These are phyloP conservation scores for Calonectria naviculata DNA, from an alignment of 2,329 filamentous ascomycete species.

Conservation along the genomic window DNA sequence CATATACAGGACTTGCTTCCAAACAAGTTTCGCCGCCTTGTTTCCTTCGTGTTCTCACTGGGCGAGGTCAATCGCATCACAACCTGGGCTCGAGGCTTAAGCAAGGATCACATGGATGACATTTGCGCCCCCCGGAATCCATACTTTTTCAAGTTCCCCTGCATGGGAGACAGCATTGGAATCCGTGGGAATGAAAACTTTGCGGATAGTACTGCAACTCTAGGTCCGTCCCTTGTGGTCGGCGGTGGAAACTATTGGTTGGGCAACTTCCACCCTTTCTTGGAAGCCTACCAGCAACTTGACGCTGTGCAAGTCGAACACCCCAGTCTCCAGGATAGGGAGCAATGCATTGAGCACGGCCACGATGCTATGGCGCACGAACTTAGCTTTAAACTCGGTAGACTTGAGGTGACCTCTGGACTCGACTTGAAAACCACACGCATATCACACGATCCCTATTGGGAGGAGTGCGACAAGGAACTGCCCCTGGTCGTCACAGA, in stretches of 20 bases:
- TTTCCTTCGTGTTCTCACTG: constrained; percentile 52
- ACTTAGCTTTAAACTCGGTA: constrained; percentile 47
- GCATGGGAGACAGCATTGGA: constrained; percentile 60
- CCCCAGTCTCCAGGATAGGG: constrained; percentile 54
- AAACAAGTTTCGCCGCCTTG: constrained; percentile 39
- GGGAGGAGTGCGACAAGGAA: constrained; percentile 54
- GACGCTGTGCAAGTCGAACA: constrained; percentile 49
- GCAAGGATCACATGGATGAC: constrained; percentile 51
- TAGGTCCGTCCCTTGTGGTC: constrained; percentile 53
- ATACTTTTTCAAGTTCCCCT: constrained; percentile 53
- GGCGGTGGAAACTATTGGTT: constrained; percentile 54
- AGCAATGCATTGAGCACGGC: constrained; percentile 45
- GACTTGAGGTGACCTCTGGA: constrained; percentile 53
- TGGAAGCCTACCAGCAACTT: constrained; percentile 46
- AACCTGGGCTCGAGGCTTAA: constrained; percentile 55
- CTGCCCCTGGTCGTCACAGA: constrained; percentile 56
- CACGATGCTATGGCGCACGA: constrained; percentile 50
- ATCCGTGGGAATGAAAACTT: constrained; percentile 41
- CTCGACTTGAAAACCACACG: constrained; percentile 55
- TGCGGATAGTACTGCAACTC: constrained; percentile 52
- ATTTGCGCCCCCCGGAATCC: constrained; percentile 55
- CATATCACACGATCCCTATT: constrained; percentile 56
- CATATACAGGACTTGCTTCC: constrained; percentile 56
- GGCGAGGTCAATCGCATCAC: constrained; percentile 50
- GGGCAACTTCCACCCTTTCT: constrained; percentile 57